These are phyloP conservation scores for Xylaria venustula DNA, from an alignment of 495 filamentous ascomycete genomes.

Conservation along the genomic window DNA sequence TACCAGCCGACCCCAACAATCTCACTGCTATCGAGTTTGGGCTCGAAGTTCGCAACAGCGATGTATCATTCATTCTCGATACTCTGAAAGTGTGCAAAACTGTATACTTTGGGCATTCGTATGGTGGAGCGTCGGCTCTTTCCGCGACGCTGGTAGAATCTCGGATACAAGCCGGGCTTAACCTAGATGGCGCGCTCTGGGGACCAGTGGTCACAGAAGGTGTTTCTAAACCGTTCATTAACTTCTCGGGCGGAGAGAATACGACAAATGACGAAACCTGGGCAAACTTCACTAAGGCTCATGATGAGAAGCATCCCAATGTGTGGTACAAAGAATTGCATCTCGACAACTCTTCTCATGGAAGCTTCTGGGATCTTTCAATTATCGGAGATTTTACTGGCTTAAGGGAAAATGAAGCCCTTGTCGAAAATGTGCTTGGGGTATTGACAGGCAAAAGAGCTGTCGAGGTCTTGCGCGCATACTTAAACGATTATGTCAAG, in stretches of 20 bases:
- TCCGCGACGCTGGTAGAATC: neutral
- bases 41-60: conserved; percentile 2
- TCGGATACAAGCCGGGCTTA: conserved; percentile 3
- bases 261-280: neutral
- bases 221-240: conserved; percentile 1
- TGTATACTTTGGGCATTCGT: conserved; percentile 6
- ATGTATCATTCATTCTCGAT: conserved; percentile 9
- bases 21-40: conserved; percentile 1
- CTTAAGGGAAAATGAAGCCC: neutral
- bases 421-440: conserved; percentile 4
- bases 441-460: neutral
- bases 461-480: conserved; percentile 2
- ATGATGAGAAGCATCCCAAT: neutral
- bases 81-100: conserved; percentile 1
- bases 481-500: conserved; percentile 4
- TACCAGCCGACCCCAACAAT: neutral
- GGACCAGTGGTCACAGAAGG: conserved; percentile 7
- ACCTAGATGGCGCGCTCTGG: conserved; percentile 5
- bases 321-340: conserved; percentile 7
- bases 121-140: conserved; percentile 1
- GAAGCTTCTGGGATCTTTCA: conserved; percentile 11
- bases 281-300: conserved; percentile 1
- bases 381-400: conserved; percentile 8
- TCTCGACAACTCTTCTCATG: neutral
- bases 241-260: neutral